phyloP scores from a whole-genome alignment of 2,329 filamentous ascomycete genomes.

The Lachnellula suecica region DNA sequence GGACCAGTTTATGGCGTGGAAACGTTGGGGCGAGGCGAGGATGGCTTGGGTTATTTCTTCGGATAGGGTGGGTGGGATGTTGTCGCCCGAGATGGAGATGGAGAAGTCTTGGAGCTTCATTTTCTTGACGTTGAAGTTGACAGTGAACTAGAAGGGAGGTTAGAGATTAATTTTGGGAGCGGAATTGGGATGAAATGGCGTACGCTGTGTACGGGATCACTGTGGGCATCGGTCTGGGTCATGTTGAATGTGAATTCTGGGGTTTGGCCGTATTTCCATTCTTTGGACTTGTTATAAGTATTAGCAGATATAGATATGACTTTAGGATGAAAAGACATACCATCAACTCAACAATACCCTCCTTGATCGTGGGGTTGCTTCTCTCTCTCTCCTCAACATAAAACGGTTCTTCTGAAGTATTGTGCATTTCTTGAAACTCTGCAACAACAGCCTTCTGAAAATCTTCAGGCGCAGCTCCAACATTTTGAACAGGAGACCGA shows the following conservation, averaged over 20 bases:
- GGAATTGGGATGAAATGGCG: too few species aligned
- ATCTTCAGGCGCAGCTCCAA: slow-evolving; percentile 56
- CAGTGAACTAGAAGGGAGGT: neutral
- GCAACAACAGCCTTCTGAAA: slow-evolving; percentile 53
- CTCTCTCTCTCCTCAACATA: slow-evolving; percentile 11
- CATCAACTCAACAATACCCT: slow-evolving; percentile 5
- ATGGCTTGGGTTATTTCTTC: neutral
- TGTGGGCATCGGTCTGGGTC: neutral
- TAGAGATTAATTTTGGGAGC: too few species aligned
- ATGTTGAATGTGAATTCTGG: slow-evolving; percentile 9
- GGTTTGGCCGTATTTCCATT: slow-evolving; percentile 14
- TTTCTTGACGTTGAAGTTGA: neutral
- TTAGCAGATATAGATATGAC: too few species aligned
- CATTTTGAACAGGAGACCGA: slow-evolving; percentile 79
- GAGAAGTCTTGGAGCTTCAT: neutral
- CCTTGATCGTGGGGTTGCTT: slow-evolving; percentile 1
- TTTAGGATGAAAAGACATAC: neutral
- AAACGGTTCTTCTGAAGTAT: slow-evolving; percentile 30
- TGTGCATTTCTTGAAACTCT: slow-evolving; percentile 70
- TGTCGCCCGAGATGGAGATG: neutral
- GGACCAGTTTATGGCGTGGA: neutral
- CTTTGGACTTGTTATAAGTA: neutral
- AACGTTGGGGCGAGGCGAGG: neutral
- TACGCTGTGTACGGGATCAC: neutral
- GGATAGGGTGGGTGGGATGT: neutral